Base-by-base conservation (phyloP, 73 alveolate species). In the Symbiodinium pilosum region DNA sequence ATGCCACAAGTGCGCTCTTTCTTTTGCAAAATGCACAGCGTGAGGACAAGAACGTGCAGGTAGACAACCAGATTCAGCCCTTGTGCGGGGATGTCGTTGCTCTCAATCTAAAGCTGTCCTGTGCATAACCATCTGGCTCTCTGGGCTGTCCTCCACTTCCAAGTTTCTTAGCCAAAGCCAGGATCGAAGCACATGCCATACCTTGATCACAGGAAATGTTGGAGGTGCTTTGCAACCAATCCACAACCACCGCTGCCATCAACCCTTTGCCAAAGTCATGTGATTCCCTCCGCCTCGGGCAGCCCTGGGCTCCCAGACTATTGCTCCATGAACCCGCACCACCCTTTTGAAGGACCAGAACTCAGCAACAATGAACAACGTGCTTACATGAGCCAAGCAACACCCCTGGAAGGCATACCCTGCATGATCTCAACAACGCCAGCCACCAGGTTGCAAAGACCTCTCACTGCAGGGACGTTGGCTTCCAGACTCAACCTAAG, bases 151-250 rank as follows among this genome's bases (percentile, higher is more conserved):
- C 91, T 92, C 91, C 42, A 87, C 77, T 83, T 92, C 98, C 83
- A 92, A 38, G 16, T 42, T 73, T 56, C 98, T 89, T 24, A 92
- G 91, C 98, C 98, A 92, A 43, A 92, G 34, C 98, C 98, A 92
- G 26, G 98, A 92, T 38, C 98, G 98, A 43, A 92, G 59, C n/a
- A 92, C 91, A 43, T 92, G 98, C 98, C 98, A 92, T 71, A 88
- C 94, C 94, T 87, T 59, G 43, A 5, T 1, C 68, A 40, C 54
- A 34, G n/a, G n/a, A 12, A 30, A 2, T 24, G 32, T 30, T 30
- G 32, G 0, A 24, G 77, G 1, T 24, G 28, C 77, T 24, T 56
- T 56, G 77, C 77, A 24, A 24, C 32, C 32, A 56, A 56, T 30
- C 77, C 77, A 24, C 20, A 24, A 56, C 32, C 20, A 56, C 77